Conservation (phyloP, 805 yeast genomes). For the Sugiyamaella boreocaroliniensis region DNA sequence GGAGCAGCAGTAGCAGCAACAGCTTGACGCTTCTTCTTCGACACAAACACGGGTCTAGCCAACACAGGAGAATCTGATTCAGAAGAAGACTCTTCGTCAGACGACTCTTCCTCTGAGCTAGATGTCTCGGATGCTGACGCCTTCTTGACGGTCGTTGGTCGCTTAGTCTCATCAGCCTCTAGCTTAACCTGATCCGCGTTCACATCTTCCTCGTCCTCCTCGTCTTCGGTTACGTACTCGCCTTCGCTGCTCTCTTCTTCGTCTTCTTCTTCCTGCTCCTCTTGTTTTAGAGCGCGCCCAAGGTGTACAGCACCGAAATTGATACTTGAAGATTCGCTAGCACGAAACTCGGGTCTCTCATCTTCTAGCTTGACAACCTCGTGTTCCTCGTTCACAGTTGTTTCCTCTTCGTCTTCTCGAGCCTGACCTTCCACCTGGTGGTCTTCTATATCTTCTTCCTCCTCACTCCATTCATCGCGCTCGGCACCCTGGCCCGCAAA, state of each 20-base stretch:
- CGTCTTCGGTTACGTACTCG: slow-evolving; percentile 28
- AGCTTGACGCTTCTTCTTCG: slow-evolving; percentile 23
- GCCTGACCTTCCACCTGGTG: slow-evolving; percentile 20
- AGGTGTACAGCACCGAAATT: background rate
- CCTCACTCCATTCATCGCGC: slow-evolving; percentile 18
- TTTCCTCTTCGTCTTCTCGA: background rate
- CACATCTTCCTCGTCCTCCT: slow-evolving; percentile 25
- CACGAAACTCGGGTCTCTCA: background rate
- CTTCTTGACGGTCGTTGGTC: background rate
- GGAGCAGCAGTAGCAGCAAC: background rate
- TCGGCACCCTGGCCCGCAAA: slow-evolving; percentile 18
- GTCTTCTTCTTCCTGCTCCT: background rate
- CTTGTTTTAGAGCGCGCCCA: background rate
- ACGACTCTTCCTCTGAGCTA: slow-evolving; percentile 7
- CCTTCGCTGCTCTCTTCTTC: slow-evolving; percentile 21
- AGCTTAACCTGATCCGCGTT: slow-evolving; percentile 25
- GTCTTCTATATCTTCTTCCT: slow-evolving; percentile 21
- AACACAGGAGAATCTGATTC: slow-evolving; percentile 1
- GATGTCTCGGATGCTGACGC: background rate
- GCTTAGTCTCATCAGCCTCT: slow-evolving; percentile 5
- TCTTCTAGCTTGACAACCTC: background rate
- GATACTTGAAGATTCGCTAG: too few species aligned
- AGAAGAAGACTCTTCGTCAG: slow-evolving; percentile 5
- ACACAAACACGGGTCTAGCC: slow-evolving; percentile 27
- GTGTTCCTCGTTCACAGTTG: background rate